Base-by-base conservation (phyloP, 1,139 yeast genomes). In the Yamadazyma sp. region DNA sequence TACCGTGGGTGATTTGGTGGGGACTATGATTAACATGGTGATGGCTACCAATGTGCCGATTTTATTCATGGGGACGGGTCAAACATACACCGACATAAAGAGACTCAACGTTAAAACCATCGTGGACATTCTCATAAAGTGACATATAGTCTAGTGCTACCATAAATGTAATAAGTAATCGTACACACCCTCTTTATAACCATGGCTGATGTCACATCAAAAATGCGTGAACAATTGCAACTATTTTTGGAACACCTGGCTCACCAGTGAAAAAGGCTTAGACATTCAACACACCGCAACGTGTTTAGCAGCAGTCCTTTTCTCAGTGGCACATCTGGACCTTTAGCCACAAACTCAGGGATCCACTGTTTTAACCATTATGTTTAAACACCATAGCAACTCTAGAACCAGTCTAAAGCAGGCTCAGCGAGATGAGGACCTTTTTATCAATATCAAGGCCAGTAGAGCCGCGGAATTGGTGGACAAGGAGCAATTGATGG, bases 11-110 rank as follows among this genome's bases (percentile, higher is more conserved):
- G 97, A 90, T 52, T 73, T 92, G 76, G 86, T 92, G 27, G 98
- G 98, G 16, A 82, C 96, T 0, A 87, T 94, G 89, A 96, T 92
- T 22, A 90, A 92, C 61, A 88, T 92, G 96, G 96, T 95, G 2
- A 87, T 86, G 73, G 92, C 97, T 4, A 92, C 98, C 0, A 89
- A 89, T 29, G 94, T 92, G 15, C 98, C 98, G 0, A 94, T 92
- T 32, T 70, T 92, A 50, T 92, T 92, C 64, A 94, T 92, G 40
- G 98, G 98, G 21, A 89, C 92, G 2, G 98, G 98, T 9, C 98
- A 92, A 67, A 92, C 95, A 2, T 92, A 94, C 54, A 92, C 98
- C 0, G 98, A 92, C 61, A 72, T 92, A 45, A 80, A 96, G 59
- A 82, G 96, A n/a, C 70, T 92, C 51, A 86, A 95, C 56, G 96